Evolutionary conservation across 768 basidiomycete genomes (phyloP), one percentile per base, ranked within the genome.

Genomic region (Filobasidium floriforme): DNA sequence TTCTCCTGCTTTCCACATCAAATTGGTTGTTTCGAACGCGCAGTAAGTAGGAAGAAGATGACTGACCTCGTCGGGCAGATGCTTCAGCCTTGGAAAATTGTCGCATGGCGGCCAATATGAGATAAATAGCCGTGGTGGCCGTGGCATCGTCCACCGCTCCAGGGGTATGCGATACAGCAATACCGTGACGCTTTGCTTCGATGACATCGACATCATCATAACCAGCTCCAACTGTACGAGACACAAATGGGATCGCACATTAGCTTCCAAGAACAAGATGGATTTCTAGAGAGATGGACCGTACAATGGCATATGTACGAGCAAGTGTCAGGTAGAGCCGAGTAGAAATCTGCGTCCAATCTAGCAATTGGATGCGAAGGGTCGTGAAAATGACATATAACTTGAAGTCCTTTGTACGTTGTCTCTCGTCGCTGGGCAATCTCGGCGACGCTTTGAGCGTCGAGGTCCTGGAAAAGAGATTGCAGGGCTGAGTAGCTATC

Each of bases 91-190:
- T 49, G 49, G 49, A 51, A 69, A 71, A 75, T 59, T 69, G 75
- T 32, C 75, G 68, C 62, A 76, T 65, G 41, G 71, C 66, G 28
- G 68, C 64, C 40, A 74, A 70, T 43, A 73, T 66, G 59, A 76
- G 70, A 67, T 68, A 76, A 5, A 74, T 41, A 10, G 71, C 73
- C 4, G 73, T 74, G 19, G 73, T 74, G 52, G 92, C 92, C 1
- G 91, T 92, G 12, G 88, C 90, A 68, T 92, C 89, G 78, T 93
- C 87, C 59, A 94, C 92, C 2, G 89, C 89, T n/a, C 87, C 86
- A 0, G 92, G 91, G 0, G 91, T 92, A 75, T 93, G 92, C 11
- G 92, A 91, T 22, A 93, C 84, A 40, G 83, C 83, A 15, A 82
- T 84, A 73, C 87, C 89, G 78, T 83, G 83, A 14, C 82, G 84